These are phyloP conservation scores for Microsporum ferrugineum DNA, from an alignment of 2,329 filamentous ascomycete species.

Conservation along the genomic window DNA sequence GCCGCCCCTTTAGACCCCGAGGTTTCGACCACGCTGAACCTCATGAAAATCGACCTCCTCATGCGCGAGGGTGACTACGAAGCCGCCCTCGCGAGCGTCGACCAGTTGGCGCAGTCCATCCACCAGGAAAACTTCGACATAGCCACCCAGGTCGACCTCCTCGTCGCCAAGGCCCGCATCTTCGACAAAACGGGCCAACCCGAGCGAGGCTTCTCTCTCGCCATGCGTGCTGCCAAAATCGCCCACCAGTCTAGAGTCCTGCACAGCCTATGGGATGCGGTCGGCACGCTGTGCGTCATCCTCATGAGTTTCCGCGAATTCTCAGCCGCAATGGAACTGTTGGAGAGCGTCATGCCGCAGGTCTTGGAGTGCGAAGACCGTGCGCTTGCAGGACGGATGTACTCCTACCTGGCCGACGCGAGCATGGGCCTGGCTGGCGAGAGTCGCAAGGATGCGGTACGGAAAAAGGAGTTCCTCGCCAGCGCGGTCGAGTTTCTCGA, in stretches of 20 bases:
- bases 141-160: conserved; percentile 56
- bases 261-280: conserved; percentile 59
- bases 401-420: conserved; percentile 61
- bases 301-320: conserved; percentile 62
- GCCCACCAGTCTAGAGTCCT: conserved; percentile 60
- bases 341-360: conserved; percentile 61
- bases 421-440: conserved; percentile 64
- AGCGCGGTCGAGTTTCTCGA: conserved; percentile 51
- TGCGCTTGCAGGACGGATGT: conserved; percentile 53
- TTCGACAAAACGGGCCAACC: conserved; percentile 57
- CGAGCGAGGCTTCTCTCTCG: conserved; percentile 64
- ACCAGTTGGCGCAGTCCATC: conserved; percentile 42
- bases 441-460: conserved; percentile 30
- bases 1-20: conserved; percentile 46
- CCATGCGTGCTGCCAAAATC: conserved; percentile 61
- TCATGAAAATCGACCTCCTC: conserved; percentile 49
- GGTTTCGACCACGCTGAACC: conserved; percentile 46
- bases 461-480: conserved; percentile 46
- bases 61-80: conserved; percentile 43
- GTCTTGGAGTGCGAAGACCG: conserved; percentile 60
- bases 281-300: conserved; percentile 55
- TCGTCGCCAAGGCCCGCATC: conserved; percentile 61
- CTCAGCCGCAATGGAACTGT: conserved; percentile 50
- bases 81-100: conserved; percentile 44
- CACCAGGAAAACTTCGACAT: conserved; percentile 50